Conservation (phyloP, 202 grass and related monocot genomes). For the Musa balbisiana region DNA sequence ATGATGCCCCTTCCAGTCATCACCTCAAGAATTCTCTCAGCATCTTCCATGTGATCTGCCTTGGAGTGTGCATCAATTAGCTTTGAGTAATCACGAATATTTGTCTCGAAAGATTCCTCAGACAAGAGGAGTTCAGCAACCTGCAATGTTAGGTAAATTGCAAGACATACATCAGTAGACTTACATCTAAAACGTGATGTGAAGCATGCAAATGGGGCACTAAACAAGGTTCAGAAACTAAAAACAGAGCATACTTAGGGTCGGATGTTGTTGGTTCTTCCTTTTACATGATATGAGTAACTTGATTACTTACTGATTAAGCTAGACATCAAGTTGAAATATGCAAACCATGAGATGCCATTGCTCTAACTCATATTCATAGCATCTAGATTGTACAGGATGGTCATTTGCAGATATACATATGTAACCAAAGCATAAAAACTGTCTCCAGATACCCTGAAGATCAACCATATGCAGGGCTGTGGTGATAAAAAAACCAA, state of each 20-base stretch:
- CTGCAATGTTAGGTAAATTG: constrained; percentile 37
- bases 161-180: background rate
- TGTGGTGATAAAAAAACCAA: too few species aligned
- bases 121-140: constrained; percentile 55
- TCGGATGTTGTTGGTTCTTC: background rate
- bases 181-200: background rate
- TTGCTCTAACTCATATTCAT: too few species aligned
- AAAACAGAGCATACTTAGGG: background rate
- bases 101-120: constrained; percentile 62
- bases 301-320: too few species aligned
- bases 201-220: background rate
- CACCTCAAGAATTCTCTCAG: constrained; percentile 61
- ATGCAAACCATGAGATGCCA: too few species aligned
- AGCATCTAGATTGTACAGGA: too few species aligned
- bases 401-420: too few species aligned
- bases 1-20: constrained; percentile 60
- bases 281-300: background rate
- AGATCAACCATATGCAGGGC: too few species aligned
- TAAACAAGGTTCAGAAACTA: background rate
- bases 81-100: constrained; percentile 67
- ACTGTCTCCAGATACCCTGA: too few species aligned
- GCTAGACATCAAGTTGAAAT: too few species aligned
- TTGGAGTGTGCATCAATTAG: constrained; percentile 72
- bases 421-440: too few species aligned
- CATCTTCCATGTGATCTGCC: constrained; percentile 44